These are phyloP conservation scores for Adansonia gregorii DNA, from an alignment of 441 rosid genomes.

Conservation along the genomic window DNA sequence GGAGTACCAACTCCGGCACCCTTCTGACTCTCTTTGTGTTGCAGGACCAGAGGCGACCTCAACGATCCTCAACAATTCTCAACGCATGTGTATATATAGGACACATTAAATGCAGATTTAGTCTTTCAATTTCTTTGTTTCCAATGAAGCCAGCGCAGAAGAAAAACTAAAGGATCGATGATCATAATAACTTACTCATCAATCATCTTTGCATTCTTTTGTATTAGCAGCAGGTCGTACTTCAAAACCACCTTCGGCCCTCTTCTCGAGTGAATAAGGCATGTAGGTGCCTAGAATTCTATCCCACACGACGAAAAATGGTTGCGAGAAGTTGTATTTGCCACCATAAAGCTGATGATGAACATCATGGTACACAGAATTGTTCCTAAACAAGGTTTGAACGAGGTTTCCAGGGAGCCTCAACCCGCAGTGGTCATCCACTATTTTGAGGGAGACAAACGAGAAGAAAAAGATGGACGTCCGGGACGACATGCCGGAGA, in stretches of 20 bases:
- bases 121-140: too few species aligned
- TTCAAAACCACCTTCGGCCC: not conserved
- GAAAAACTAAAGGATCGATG: too few species aligned
- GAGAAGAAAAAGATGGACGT: slow-evolving; percentile 74
- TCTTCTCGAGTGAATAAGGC: not conserved
- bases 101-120: too few species aligned
- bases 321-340: not conserved
- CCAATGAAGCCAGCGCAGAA: too few species aligned
- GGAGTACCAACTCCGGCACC: too few species aligned
- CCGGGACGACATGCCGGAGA: slow-evolving; percentile 80
- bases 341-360: not conserved
- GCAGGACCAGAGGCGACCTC: too few species aligned
- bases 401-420: slow-evolving; percentile 57
- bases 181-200: too few species aligned
- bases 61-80: too few species aligned
- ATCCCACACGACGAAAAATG: not conserved
- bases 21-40: too few species aligned
- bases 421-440: slow-evolving; percentile 88
- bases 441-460: slow-evolving; percentile 80
- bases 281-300: not conserved
- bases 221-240: not conserved
- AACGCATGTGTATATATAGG: too few species aligned
- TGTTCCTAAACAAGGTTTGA: not conserved
- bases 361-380: not conserved
- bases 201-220: too few species aligned